Conservation (phyloP, 2,329 filamentous ascomycete species). For the Xylaria digitata region DNA sequence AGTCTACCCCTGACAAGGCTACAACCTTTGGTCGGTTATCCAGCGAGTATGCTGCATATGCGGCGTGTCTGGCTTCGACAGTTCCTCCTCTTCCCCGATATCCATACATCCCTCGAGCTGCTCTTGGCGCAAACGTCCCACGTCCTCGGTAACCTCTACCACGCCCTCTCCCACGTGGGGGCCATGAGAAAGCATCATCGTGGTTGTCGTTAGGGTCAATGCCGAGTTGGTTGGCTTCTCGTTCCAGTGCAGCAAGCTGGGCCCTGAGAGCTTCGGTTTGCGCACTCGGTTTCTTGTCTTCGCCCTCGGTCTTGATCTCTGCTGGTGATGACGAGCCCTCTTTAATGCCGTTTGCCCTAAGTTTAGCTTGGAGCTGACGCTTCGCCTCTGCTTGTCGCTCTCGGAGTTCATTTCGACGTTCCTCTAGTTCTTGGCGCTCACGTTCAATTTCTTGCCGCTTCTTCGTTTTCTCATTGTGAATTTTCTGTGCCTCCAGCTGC, state of each 20-base stretch:
- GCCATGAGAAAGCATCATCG: conserved; percentile 56
- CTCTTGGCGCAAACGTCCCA: conserved; percentile 53
- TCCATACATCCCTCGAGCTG: conserved; percentile 56
- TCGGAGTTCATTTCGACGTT: conserved; percentile 70
- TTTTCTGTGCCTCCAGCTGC: conserved; percentile 78
- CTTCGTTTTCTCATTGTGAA: conserved; percentile 72
- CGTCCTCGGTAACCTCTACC: conserved; percentile 55
- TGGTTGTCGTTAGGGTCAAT: conserved; percentile 68
- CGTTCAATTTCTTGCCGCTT: conserved; percentile 72
- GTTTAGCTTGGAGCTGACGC: conserved; percentile 68
- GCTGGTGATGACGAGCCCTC: conserved; percentile 41
- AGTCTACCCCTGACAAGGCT: conserved; percentile 71
- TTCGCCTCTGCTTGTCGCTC: conserved; percentile 74
- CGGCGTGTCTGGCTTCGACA: conserved; percentile 55
- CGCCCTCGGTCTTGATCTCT: conserved; percentile 40
- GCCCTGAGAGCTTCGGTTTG: conserved; percentile 75
- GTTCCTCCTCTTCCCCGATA: conserved; percentile 59
- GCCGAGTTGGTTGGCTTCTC: conserved; percentile 76
- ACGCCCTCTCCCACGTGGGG: conserved; percentile 53
- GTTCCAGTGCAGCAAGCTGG: conserved; percentile 77
- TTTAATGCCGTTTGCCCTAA: conserved; percentile 63
- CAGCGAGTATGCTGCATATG: conserved; percentile 73
- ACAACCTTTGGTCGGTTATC: conserved; percentile 81
- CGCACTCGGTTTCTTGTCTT: conserved; percentile 51
- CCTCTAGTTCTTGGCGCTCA: conserved; percentile 72